Evolutionary conservation across 208 protist genomes (phyloP), one percentile per base, ranked within the genome.

Genomic region (Acanthamoeba lenticulata): DNA sequence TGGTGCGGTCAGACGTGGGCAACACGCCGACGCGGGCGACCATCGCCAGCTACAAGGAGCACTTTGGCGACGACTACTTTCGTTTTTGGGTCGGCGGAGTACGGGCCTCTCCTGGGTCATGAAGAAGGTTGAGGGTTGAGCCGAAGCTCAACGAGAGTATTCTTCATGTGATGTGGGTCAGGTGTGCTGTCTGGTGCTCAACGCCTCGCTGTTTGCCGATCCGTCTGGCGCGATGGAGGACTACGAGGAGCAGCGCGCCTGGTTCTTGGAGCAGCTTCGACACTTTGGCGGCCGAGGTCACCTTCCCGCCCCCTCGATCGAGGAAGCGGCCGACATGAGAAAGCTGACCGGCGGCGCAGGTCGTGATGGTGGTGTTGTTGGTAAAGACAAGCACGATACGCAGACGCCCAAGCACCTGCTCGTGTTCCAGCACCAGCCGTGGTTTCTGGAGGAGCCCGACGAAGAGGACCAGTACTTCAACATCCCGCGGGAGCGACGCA

Each of bases 391-490:
- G n/a, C n/a, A n/a, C n/a, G n/a, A n/a, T n/a, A 49, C 69, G 2
- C 11, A 24, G 29, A 34, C n/a, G n/a, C n/a, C 69, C 38, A 81
- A 49, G 38, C 69, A 81, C n/a, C 7, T 81, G 69, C n/a, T 81
- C 34, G 69, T 81, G 69, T 81, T 81, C n/a, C 69, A 47, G 38
- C 69, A 81, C 40, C 69, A 81, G 17, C 69, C 69, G 69, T 81
- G 69, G 69, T 81, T 81, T 27, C 69, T 81, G 1, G 69, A 81
- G 38, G 69, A 81, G 13, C 69, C 69, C 17, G 69, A 29, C 38
- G 69, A 81, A 42, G 36, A 40, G 19, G 69, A 81, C 69, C 69
- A 81, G 38, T 81, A 81, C 69, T 81, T 81, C 38, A 81, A 81
- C 40, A 81, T 81, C 27, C 69, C 69, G 1, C 19, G 27, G 69